Conservation (phyloP, 2,329 filamentous ascomycete genomes). For the Bimuria novae-zelandiae region DNA sequence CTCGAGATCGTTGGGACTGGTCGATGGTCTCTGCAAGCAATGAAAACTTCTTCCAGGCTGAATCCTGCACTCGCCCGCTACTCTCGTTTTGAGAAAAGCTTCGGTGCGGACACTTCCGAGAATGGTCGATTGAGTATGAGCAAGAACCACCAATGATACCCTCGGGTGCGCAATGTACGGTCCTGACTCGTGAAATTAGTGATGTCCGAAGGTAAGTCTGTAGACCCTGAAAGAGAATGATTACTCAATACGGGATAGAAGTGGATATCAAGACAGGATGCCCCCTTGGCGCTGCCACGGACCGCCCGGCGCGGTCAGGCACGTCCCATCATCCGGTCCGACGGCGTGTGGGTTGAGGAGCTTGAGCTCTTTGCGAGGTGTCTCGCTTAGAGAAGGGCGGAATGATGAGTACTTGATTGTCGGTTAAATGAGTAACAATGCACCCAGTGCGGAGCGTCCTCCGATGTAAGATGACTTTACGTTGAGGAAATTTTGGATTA, state of each 20-base stretch:
- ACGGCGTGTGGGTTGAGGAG: background rate
- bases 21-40: background rate
- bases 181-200: background rate
- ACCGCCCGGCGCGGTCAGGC: conserved; percentile 1
- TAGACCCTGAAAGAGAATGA: background rate
- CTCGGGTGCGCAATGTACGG: background rate
- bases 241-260: background rate
- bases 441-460: too few species aligned
- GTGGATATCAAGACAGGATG: background rate
- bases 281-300: too few species aligned
- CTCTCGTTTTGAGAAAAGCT: background rate
- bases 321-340: conserved; percentile 1
- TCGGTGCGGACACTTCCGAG: background rate
- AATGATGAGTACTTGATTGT: too few species aligned
- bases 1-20: background rate
- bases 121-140: conserved; percentile 2
- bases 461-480: too few species aligned
- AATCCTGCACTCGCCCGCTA: conserved; percentile 8
- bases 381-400: too few species aligned
- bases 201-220: background rate
- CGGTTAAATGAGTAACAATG: too few species aligned
- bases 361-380: too few species aligned
- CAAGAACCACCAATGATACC: background rate
- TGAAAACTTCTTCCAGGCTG: conserved; percentile 1
- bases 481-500: background rate